phyloP scores from a whole-genome alignment of 495 filamentous ascomycete species.

The Penicillium steckii region DNA sequence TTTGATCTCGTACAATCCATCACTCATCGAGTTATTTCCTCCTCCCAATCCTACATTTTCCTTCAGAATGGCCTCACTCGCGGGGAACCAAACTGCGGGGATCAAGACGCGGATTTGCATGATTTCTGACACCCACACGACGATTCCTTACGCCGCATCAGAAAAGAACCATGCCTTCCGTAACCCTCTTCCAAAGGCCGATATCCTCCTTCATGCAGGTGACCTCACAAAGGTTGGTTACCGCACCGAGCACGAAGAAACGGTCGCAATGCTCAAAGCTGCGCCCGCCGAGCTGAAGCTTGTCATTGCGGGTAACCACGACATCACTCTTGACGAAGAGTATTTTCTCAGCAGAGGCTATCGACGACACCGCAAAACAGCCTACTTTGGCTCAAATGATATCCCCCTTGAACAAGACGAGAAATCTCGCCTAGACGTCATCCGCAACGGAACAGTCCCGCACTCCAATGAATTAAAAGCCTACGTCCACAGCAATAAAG shows the following conservation, averaged over 20 bases:
- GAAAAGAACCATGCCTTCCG: conserved; percentile 39
- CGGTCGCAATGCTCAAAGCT: conserved; percentile 51
- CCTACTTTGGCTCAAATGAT: conserved; percentile 11
- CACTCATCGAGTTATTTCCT: neutral
- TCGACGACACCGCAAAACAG: conserved; percentile 29
- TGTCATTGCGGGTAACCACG: conserved; percentile 81
- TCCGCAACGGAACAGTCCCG: conserved; percentile 1
- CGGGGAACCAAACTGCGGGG: too few relatives aligned
- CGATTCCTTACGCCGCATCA: conserved; percentile 25
- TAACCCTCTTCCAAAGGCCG: conserved; percentile 49
- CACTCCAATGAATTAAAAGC: conserved; percentile 5
- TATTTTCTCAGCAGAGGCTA: conserved; percentile 41
- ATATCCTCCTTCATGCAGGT: conserved; percentile 72
- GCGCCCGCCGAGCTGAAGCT: conserved; percentile 70
- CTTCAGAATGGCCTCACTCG: conserved; percentile 14
- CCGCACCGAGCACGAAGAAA: conserved; percentile 49
- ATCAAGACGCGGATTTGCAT: conserved; percentile 55
- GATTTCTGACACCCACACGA: conserved; percentile 63
- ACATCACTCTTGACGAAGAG: conserved; percentile 64
- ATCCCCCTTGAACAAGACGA: conserved; percentile 14
- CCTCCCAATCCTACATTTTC: neutral
- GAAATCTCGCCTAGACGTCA: neutral
- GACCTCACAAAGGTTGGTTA: conserved; percentile 68
- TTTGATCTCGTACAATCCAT: neutral
- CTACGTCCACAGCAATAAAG: conserved; percentile 30